These are phyloP conservation scores for Beverwykella pulmonaria DNA, from an alignment of 495 filamentous ascomycete species.

Conservation along the genomic window DNA sequence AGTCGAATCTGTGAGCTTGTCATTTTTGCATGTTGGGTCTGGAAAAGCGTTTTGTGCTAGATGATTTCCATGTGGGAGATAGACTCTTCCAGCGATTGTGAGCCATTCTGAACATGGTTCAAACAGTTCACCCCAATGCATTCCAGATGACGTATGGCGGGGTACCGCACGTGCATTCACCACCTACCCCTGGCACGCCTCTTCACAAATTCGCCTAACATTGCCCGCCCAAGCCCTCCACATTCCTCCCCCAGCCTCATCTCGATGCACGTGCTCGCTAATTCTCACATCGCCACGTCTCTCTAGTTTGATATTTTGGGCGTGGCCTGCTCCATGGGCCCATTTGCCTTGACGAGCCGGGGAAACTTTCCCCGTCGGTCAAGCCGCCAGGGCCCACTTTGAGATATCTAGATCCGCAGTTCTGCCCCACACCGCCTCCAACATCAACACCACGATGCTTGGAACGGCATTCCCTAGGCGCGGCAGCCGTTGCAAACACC, in stretches of 20 bases:
- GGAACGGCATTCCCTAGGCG: neutral
- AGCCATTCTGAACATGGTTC: neutral
- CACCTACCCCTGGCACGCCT: neutral
- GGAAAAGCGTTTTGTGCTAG: too few relatives aligned
- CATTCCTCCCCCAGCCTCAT: neutral
- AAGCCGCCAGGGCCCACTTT: neutral
- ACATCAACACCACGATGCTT: neutral
- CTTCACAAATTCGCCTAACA: neutral
- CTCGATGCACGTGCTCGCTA: neutral
- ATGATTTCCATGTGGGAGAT: too few relatives aligned
- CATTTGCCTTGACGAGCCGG: neutral
- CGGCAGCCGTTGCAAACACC: neutral
- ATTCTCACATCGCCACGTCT: neutral
- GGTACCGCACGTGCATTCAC: slow-evolving; percentile 6
- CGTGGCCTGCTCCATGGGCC: neutral
- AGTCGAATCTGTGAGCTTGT: slow-evolving; percentile 5
- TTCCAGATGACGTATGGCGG: slow-evolving; percentile 10
- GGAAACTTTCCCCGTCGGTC: slow-evolving; percentile 5
- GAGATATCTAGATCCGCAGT: neutral
- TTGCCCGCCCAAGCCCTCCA: neutral
- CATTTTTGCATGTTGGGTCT: too few relatives aligned
- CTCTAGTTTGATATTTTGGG: neutral
- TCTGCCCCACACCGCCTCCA: neutral
- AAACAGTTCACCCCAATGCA: neutral
- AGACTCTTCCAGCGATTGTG: neutral